Evolutionary conservation across 75 land plant species (phyloP), one percentile per base, ranked within the genome.

Genomic region (Cunninghamia lanceolata): DNA sequence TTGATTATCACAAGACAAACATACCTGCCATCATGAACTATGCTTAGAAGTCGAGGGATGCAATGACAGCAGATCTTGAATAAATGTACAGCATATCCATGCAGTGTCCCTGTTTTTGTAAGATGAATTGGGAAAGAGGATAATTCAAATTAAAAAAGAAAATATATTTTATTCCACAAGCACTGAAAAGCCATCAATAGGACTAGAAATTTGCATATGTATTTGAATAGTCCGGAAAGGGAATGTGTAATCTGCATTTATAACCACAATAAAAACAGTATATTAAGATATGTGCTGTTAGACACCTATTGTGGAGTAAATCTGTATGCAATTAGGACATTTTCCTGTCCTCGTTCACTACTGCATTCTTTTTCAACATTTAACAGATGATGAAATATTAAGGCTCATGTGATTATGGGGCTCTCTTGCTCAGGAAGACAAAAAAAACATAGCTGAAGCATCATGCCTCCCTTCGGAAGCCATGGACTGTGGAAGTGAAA

Each of bases 51-150:
- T 11, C 50, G 47, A 45, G 45, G 82, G 30, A 80, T 28, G 32
- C 82, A 80, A 45, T n/a, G 32, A 80, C 50, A 80, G 82, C 82
- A 80, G 47, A 80, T 80, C 50, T 45, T n/a, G 50, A 80, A 80
- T 80, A 80, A 80, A 42, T 45, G n/a, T 45, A 11, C 82, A 45
- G 82, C 82, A 45, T 80, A 45, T 80, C 47, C 46, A 25, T 25
- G 82, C 45, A 9, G 82, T 80, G 32, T n/a, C 50, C 47, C 82
- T 80, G 82, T 43, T 25, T 80, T 80, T 43, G 10, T n/a, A 43
- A 80, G 32, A 80, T 45, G n/a, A 3, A 80, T 80, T 80, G 45
- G 82, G 32, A 80, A 80, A 45, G 14, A 45, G 4, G 14, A 4
- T 25, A 40, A 78, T 78, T 39, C 21, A 43, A 21, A 80, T 21